Evolutionary conservation across 345 rosid genomes (phyloP).

Genomic region (Syzygium grande): DNA sequence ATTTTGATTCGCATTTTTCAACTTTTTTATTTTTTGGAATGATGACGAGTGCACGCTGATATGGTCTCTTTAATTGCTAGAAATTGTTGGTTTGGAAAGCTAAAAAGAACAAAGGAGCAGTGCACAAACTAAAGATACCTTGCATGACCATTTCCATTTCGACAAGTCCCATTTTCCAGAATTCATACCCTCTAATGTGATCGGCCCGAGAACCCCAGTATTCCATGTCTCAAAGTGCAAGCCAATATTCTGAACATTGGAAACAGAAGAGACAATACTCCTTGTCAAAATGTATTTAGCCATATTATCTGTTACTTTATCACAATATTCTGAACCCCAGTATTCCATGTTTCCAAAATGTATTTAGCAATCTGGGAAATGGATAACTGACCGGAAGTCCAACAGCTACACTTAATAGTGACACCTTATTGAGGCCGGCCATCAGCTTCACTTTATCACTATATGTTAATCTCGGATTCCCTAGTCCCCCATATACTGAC

Average conservation of each 20-base stretch:
- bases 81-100: not conserved
- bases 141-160: constrained; percentile 13
- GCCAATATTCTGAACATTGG: constrained; percentile 11
- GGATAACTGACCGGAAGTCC: constrained; percentile 37
- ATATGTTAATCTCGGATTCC: constrained; percentile 4
- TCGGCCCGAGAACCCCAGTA: constrained; percentile 14
- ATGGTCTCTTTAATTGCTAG: not conserved
- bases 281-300: not conserved
- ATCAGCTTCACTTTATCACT: constrained; percentile 9
- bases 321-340: too few species aligned
- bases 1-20: not conserved
- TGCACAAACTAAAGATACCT: constrained; percentile 1
- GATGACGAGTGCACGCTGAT: not conserved
- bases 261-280: not conserved
- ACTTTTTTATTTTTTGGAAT: not conserved
- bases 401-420: constrained; percentile 37
- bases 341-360: too few species aligned
- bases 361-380: not conserved
- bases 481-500: constrained; percentile 2
- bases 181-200: constrained; percentile 9
- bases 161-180: constrained; percentile 14
- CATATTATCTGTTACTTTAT: too few species aligned
- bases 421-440: constrained; percentile 26
- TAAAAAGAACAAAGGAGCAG: not conserved
- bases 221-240: constrained; percentile 13